Percentiles rank a stretch among this genome's conserved stretches.
phyloP scores from a whole-genome alignment of 2,329 filamentous ascomycete species.

The Ophiostoma novo-ulmi region DNA sequence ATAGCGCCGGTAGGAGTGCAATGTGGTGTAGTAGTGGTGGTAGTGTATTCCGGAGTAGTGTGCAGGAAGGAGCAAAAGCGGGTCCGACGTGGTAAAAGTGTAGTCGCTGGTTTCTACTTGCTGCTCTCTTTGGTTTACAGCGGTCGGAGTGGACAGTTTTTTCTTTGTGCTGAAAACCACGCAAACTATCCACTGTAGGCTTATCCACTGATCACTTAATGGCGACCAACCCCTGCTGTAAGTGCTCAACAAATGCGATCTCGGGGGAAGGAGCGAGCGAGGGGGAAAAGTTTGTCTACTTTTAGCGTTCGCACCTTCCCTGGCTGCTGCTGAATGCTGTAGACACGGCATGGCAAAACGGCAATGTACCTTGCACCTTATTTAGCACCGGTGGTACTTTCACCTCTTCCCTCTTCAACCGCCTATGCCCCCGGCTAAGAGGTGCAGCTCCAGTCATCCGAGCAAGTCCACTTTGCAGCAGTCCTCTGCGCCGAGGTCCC shows the following conservation, averaged over 20 bases:
- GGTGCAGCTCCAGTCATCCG: slow-evolving; percentile 27
- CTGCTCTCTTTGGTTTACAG: neutral
- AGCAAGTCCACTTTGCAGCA: slow-evolving; percentile 20
- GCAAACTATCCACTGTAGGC: slow-evolving; percentile 1
- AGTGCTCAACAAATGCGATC: slow-evolving; percentile 22
- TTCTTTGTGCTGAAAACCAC: slow-evolving; percentile 10
- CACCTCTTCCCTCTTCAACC: neutral
- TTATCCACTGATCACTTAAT: neutral
- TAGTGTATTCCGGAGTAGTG: neutral
- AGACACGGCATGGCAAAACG: neutral
- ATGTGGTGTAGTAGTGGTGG: neutral
- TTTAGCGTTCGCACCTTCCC: slow-evolving; percentile 11
- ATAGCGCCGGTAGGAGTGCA: slow-evolving; percentile 14
- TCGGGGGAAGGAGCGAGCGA: slow-evolving; percentile 23
- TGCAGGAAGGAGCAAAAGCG: slow-evolving; percentile 12
- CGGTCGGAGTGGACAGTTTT: neutral
- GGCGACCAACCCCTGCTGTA: neutral
- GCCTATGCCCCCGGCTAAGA: slow-evolving; percentile 22
- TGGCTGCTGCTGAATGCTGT: no score
- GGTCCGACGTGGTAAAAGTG: neutral
- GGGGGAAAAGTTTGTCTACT: slow-evolving; percentile 13
- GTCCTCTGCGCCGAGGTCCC: slow-evolving; percentile 27
- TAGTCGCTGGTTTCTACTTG: neutral
- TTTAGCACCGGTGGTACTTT: slow-evolving; percentile 13
- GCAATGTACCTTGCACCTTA: neutral